Base-by-base conservation (phyloP, 768 basidiomycete genomes). In the Rhizopogon salebrosus region DNA sequence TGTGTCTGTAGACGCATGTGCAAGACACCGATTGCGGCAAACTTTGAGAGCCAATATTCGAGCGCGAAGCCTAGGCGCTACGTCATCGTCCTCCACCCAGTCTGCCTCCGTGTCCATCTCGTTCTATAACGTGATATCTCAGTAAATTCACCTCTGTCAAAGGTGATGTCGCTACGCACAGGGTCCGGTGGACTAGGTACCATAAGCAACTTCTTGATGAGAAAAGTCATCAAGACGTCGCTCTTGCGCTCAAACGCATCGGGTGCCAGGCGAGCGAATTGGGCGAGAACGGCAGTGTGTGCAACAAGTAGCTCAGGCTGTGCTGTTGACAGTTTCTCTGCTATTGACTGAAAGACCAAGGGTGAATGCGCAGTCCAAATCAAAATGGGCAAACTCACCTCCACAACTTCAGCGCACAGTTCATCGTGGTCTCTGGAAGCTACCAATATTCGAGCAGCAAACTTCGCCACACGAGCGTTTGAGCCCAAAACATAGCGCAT, bases 21-120 rank as follows among this genome's bases (percentile, higher is more conserved):
- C 80, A 11, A 95, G 73, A 62, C 85, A 84, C 16, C 93, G 84
- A 65, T 93, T 85, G 23, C 90, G 79, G 64, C 85, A 85, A 5
- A 95, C 78, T 68, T 97, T 94, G 22, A 98, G 65, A 1, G 84
- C 79, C 7, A 86, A 69, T 3, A 97, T 64, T 63, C 91, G 92
- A 0, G 91, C 88, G 40, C 72, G 74, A 1, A 92, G 76, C 3
- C 76, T 72, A 2, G 75, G 70, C 0, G 80, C 63, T 20, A 95
- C 65, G 3, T 84, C 75, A 0, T 75, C 75, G 31, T 93, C 85
- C 29, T 85, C 80, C 9, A 80, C 71, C 94, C 94, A 98, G 58
- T 94, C 89, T 37, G 81, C 79, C 13, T 80, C 80, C 4, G 64
- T 60, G 16, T 82, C 78, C 77, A 82, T 83, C 23, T 74, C 76